A percentile compares a stretch with the other conserved stretches of the same genome.
phyloP scores from a whole-genome alignment of 352 stramenopile species.

The Phytophthora fragariae region DNA sequence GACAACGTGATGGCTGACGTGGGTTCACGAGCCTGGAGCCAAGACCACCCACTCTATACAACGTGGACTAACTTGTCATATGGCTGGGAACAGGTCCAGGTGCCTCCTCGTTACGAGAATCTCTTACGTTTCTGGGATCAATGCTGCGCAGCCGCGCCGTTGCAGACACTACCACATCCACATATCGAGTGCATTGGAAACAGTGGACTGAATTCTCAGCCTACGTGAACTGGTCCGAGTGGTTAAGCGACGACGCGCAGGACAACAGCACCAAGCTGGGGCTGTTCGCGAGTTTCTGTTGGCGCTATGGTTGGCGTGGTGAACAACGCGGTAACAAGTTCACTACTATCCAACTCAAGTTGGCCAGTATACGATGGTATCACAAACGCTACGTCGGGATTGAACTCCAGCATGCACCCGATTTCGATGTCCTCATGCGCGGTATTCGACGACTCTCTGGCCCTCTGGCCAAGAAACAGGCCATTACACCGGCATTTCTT shows the following conservation, averaged over 20 bases:
- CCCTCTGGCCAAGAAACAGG: constrained; percentile 6
- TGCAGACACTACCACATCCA: background rate
- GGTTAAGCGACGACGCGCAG: background rate
- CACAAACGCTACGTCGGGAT: background rate
- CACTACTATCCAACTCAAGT: background rate
- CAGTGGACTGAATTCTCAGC: background rate
- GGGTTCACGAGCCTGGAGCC: constrained; percentile 3
- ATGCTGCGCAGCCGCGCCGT: background rate
- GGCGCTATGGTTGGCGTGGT: background rate
- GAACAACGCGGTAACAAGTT: background rate
- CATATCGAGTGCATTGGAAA: background rate
- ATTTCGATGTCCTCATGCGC: background rate
- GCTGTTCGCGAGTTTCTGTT: too few species aligned
- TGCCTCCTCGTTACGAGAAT: background rate
- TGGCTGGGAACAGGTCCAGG: background rate
- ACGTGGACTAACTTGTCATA: background rate
- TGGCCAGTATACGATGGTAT: constrained; percentile 7
- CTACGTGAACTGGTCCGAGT: background rate
- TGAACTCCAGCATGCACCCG: background rate
- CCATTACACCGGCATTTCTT: constrained; percentile 7
- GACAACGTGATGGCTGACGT: constrained; percentile 2
- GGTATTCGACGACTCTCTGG: background rate
- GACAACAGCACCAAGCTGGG: background rate
- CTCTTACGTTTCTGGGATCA: background rate
- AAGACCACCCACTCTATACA: background rate